Base-by-base conservation (phyloP, 2,329 filamentous ascomycete genomes). In the Cercospora sp. region DNA sequence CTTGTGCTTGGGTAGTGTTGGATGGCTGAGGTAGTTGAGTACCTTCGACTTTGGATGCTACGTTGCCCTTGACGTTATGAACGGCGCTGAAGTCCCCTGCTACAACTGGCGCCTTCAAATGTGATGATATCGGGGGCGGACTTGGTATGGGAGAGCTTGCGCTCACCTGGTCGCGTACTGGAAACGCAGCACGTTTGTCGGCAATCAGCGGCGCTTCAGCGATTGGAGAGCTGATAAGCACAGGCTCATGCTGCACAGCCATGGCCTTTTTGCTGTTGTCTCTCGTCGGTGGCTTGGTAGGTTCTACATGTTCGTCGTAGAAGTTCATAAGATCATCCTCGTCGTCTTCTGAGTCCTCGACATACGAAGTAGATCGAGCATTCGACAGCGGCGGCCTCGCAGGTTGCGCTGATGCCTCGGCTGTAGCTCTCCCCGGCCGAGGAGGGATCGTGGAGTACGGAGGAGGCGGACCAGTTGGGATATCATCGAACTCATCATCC, bases 381-480 rank as follows among this genome's bases (percentile, higher is more conserved):
- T 58, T 39, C 8, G 67, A 20, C 20, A 33, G 48, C 18, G 28
- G 36, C 16, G n/a, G 30, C 30, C n/a, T 20, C 28, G 60, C 16
- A 58, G 60, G 20, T 4, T 31, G 16, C 5, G 16, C 30, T 16
- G 12, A 3, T 12, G 16, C 9, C 33, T 20, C 23, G 20, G 61
- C n/a, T 42, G 48, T 20, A 18, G 28, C 7, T 65, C 59, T n/a
- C n/a, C 62, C n/a, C 51, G 16, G 30, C 39, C 66, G 65, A 8
- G 58, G 33, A 13, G 74, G 77, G 28, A 81, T 75, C 0, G 81
- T 83, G 2, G 82, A 84, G 68, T 84, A 84, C 4, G 83, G 83
- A 13, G 79, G 79, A 36, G 79, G 79, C 30, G 79, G 77, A 16
- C 74, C 77, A 13, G 63, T 65, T 10, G 72, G 72, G 12, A 30